Percentiles rank a stretch among this genome's conserved stretches.
Evolutionary conservation across 1,284 basidiomycete species (phyloP).

Genomic region (Ceratobasidium sp.): DNA sequence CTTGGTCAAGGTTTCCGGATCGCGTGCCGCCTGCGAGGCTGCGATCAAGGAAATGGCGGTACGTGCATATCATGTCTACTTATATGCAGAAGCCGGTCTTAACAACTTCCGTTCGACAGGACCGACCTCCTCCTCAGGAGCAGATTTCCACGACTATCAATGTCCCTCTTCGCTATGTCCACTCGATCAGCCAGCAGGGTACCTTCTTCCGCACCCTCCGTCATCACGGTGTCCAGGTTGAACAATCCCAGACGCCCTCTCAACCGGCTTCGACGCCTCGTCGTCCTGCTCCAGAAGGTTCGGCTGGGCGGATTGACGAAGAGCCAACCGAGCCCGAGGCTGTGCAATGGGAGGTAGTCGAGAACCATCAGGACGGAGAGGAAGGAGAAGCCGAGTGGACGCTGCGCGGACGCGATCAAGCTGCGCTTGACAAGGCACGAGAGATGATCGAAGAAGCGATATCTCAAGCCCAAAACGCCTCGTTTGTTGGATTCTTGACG

Average conservation of each 20-base stretch:
- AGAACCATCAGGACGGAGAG: constrained; percentile 79
- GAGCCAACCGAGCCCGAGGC: constrained; percentile 55
- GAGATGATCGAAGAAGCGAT: constrained; percentile 72
- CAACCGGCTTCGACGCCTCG: constrained; percentile 68
- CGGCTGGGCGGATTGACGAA: constrained; percentile 80
- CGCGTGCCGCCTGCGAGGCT: constrained; percentile 75
- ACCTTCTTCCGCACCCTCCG: constrained; percentile 84
- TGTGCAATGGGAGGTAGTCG: constrained; percentile 74
- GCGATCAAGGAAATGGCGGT: constrained; percentile 83
- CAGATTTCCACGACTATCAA: constrained; percentile 62
- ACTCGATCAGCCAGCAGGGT: constrained; percentile 84
- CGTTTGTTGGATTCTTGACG: constrained; percentile 79
- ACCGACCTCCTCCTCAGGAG: constrained; percentile 50
- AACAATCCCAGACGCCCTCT: constrained; percentile 70
- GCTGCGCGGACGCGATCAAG: constrained; percentile 79
- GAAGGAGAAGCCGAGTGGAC: constrained; percentile 86
- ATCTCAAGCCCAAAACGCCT: constrained; percentile 74
- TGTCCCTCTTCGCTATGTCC: constrained; percentile 87
- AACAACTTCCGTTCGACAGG: background rate
- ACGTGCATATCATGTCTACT: constrained; percentile 28
- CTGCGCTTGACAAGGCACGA: constrained; percentile 75
- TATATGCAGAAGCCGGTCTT: background rate
- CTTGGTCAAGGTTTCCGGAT: constrained; percentile 87
- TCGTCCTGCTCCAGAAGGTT: constrained; percentile 58
- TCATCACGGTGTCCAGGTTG: constrained; percentile 73